These are phyloP conservation scores for Talaromyces verruculosus DNA, from an alignment of 2,329 filamentous ascomycete species.

Conservation along the genomic window DNA sequence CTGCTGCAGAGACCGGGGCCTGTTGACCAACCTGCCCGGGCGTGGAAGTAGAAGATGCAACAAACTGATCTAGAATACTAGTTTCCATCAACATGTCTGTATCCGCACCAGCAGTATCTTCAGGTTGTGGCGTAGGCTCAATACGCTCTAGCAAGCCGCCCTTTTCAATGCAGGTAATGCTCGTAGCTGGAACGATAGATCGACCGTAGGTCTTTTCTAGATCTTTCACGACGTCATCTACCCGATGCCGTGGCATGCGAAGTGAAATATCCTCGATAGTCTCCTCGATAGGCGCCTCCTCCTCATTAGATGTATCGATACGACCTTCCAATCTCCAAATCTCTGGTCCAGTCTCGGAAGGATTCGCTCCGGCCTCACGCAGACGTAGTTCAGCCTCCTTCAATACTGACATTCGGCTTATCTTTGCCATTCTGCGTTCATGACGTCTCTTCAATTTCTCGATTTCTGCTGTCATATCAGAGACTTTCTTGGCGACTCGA, in stretches of 20 bases:
- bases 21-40: conserved; percentile 11
- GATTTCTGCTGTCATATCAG: conserved; percentile 75
- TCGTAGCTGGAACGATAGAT: conserved; percentile 63
- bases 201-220: conserved; percentile 71
- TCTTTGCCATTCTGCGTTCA: conserved; percentile 69
- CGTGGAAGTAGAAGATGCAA: conserved; percentile 25
- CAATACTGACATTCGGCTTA: conserved; percentile 69
- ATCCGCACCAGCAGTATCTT: conserved; percentile 36
- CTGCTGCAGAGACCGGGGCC: conserved; percentile 33
- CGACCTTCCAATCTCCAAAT: conserved; percentile 64
- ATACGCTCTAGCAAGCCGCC: conserved; percentile 68
- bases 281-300: conserved; percentile 31
- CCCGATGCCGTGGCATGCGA: conserved; percentile 45
- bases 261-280: conserved; percentile 38
- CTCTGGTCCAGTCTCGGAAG: conserved; percentile 57
- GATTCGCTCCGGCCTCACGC: conserved; percentile 61
- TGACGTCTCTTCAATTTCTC: conserved; percentile 81
- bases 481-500: conserved; percentile 70
- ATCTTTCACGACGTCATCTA: conserved; percentile 72
- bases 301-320: conserved; percentile 35
- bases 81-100: conserved; percentile 39
- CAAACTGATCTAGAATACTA: conserved; percentile 38
- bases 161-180: conserved; percentile 70
- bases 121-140: conserved; percentile 32
- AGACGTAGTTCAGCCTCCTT: conserved; percentile 75